Conservation (phyloP, 768 basidiomycete genomes). For the Mrakia blollopis region DNA sequence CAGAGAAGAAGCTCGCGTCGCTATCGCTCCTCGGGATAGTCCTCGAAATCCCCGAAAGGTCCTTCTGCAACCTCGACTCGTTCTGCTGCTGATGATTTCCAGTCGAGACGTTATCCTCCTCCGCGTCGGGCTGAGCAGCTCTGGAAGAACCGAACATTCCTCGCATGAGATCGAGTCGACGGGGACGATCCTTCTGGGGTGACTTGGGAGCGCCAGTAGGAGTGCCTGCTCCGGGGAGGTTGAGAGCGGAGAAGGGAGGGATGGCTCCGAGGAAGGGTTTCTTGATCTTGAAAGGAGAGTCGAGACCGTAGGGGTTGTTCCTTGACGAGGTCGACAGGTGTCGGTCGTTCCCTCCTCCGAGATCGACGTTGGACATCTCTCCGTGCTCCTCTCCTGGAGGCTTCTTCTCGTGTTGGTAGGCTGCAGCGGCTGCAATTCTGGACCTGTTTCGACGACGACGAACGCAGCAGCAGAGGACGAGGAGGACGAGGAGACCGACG, state of each 20-base stretch:
- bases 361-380: slow-evolving; percentile 17
- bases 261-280: slow-evolving; percentile 4
- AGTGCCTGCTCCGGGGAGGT: background rate
- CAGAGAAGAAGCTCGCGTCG: slow-evolving; percentile 22
- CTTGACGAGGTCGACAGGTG: background rate
- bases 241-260: background rate
- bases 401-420: slow-evolving; percentile 19
- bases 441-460: slow-evolving; percentile 14
- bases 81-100: background rate
- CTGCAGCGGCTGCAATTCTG: slow-evolving; percentile 1
- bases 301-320: background rate
- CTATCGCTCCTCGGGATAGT: background rate
- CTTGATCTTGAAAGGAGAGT: background rate
- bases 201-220: slow-evolving; percentile 15
- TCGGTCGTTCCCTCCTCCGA: background rate
- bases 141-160: slow-evolving; percentile 15
- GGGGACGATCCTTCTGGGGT: slow-evolving; percentile 3
- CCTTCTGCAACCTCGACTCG: background rate
- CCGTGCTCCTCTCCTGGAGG: background rate
- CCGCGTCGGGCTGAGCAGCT: background rate
- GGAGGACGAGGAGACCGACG: slow-evolving; percentile 22
- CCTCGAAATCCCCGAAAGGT: slow-evolving; percentile 18
- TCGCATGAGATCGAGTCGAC: slow-evolving; percentile 23
- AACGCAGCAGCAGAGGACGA: slow-evolving; percentile 29
- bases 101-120: background rate